Base-by-base conservation (phyloP, 148 eudicot genomes). In the Diospyros lotus region DNA sequence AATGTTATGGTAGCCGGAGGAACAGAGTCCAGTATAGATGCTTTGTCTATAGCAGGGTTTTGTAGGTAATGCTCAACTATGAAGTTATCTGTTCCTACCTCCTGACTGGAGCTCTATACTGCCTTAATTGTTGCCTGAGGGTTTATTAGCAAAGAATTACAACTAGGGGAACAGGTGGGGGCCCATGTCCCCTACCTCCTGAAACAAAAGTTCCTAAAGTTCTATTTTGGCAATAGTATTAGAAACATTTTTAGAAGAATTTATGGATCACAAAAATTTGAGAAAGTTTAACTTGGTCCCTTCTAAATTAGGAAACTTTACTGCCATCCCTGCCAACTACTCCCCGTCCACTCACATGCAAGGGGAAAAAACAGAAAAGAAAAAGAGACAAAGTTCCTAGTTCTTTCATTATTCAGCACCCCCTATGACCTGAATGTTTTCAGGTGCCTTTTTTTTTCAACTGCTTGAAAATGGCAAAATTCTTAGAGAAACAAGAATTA, bases 1-100 rank as follows among this genome's bases (percentile, higher is more conserved):
- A 94, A 95, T 82, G 94, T 95, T 68, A 95, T 95, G 98, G 89
- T 95, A 80, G 98, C 97, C 17, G 98, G 98, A 68, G 98, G 98
- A 79, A 93, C 98, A 41, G 98, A 95, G 74, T 89, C 97, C 79
- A 92, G 98, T 81, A 83, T 90, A 73, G 98, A 95, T 83, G 97
- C 98, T 83, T 84, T 95, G 75, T 95, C 98, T 66, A 83, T 95
- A 50, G 98, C 96, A 65, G 97, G 98, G 50, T 95, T 95, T 81
- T 92, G 97, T 86, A 86, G 92, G 98, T 90, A 87, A 73, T 40
- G 17, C 6, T 82, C 46, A 12, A 45, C 43, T 6, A 60, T 68
- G 79, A 77, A 68, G 66, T 62, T 67, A 65, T 74, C 44, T 59
- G 58, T 54, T 74, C 51, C 62, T 54, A 44, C 54, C 54, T 64